Evolutionary conservation across 805 yeast genomes (phyloP), one percentile per base, ranked within the genome.

Genomic region (Candida tammaniensis): DNA sequence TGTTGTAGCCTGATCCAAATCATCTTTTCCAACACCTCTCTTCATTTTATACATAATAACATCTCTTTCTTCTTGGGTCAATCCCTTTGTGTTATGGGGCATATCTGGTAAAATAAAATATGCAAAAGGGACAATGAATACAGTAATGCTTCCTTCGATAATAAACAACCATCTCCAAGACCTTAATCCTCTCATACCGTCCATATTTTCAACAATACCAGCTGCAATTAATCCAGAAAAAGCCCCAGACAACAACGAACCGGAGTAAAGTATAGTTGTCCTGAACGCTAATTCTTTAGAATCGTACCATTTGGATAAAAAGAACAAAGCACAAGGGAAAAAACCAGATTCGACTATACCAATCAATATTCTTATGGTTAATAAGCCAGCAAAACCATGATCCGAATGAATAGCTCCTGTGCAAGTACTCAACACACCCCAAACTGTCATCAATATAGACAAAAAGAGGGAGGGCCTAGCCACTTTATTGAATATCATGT

Each of bases 111-210:
- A 55, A 22, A 73, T 58, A 31, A 62, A 57, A 49, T 70, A 70
- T 6, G 74, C 70, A 30, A 70, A 36, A 5, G 74, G 60, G 27
- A 73, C 68, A 30, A 64, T 45, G 29, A 59, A 57, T 35, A 72
- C 68, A 8, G 82, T 76, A 36, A 72, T 62, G 3, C 64, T 61
- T 27, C 83, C 83, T 51, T 75, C 80, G 28, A 76, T 70, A 31
- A 74, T 57, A 43, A 76, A 76, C 27, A 76, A 63, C 71, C 76
- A 76, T 48, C 76, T 59, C 82, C 82, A 76, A 9, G 70, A 61
- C 30, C 66, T 54, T 18, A 68, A 45, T 11, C 76, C 74, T 14
- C 55, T 54, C 22, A 36, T 47, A 9, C 70, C 68, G 9, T 59
- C 54, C 68, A 63, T 58, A 30, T 59, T 56, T 25, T 70, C 53